A percentile compares a stretch with the other conserved stretches of the same genome.
phyloP scores from a whole-genome alignment of 2,329 filamentous ascomycete genomes.

The Eutypa lata region DNA sequence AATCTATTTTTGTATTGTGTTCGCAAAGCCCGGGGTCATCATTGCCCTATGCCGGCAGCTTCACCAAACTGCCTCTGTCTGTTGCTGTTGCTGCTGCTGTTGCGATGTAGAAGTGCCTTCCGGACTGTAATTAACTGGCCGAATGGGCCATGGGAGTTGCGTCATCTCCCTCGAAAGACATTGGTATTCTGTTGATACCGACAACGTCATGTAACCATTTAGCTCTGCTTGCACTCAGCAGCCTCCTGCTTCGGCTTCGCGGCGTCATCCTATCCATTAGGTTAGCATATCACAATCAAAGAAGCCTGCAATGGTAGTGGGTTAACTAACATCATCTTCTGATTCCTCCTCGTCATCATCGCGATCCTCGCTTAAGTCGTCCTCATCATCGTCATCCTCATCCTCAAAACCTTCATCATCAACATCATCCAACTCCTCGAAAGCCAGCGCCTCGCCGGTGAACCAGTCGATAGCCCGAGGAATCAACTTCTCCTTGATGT shows the following conservation, averaged over 20 bases:
- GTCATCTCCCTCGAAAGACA: not conserved
- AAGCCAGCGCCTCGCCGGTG: slow-evolving; percentile 94
- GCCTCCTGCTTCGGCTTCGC: slow-evolving; percentile 92
- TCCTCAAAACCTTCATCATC: slow-evolving; percentile 83
- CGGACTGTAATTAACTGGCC: not conserved
- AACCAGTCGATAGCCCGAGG: slow-evolving; percentile 99
- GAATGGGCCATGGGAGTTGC: not conserved
- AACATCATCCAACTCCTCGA: slow-evolving; percentile 84
- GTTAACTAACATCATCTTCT: slow-evolving; percentile 67
- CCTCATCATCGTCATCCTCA: slow-evolving; percentile 90
- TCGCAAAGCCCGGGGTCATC: slow-evolving; percentile 21
- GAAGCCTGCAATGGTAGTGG: slow-evolving; percentile 2
- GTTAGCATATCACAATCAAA: slow-evolving; percentile 17
- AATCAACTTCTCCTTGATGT: slow-evolving; percentile 99
- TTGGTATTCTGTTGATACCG: not conserved
- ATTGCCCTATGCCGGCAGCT: slow-evolving; percentile 28
- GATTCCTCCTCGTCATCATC: slow-evolving; percentile 77
- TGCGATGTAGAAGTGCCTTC: slow-evolving; percentile 8
- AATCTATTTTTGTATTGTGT: slow-evolving; percentile 29
- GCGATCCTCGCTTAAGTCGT: slow-evolving; percentile 76
- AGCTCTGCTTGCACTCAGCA: slow-evolving; percentile 95
- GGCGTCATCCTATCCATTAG: slow-evolving; percentile 66
- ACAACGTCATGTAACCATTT: slow-evolving; percentile 32
- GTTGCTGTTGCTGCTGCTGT: not conserved
- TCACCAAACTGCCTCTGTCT: slow-evolving; percentile 11